These are phyloP conservation scores for Rhodotorula diobovata DNA, from an alignment of 768 basidiomycete species.

Conservation along the genomic window DNA sequence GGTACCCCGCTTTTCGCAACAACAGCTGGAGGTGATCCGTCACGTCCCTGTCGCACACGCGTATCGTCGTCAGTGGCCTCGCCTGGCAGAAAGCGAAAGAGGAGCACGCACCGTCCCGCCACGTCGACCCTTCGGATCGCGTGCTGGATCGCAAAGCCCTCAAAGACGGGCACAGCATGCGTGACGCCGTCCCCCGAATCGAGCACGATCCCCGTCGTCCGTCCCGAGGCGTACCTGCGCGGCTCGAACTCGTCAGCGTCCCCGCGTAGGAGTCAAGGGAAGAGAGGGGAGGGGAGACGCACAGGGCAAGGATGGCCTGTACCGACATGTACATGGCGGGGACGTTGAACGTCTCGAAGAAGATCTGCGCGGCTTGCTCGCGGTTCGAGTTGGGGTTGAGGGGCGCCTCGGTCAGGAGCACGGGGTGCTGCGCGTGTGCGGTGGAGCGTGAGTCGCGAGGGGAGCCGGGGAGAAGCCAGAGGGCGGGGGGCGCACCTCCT, in stretches of 20 bases:
- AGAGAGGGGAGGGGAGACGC: slow-evolving; percentile 46
- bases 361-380: slow-evolving; percentile 94
- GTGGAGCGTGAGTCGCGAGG: neutral
- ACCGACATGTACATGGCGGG: slow-evolving; percentile 94
- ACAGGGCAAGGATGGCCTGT: slow-evolving; percentile 95
- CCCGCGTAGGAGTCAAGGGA: neutral
- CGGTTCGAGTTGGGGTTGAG: slow-evolving; percentile 94
- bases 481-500: slow-evolving; percentile 64
- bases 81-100: neutral
- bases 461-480: neutral
- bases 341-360: slow-evolving; percentile 99
- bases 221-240: slow-evolving; percentile 87
- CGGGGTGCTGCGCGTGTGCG: slow-evolving; percentile 78
- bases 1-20: slow-evolving; percentile 86
- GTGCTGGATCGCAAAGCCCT: slow-evolving; percentile 98
- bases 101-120: slow-evolving; percentile 61
- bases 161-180: slow-evolving; percentile 96
- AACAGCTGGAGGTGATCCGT: slow-evolving; percentile 93
- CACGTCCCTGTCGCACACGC: slow-evolving; percentile 63
- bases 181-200: slow-evolving; percentile 99
- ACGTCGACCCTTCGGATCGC: slow-evolving; percentile 94
- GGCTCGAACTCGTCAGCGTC: neutral
- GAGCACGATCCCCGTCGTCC: slow-evolving; percentile 97
- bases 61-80: neutral
- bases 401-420: slow-evolving; percentile 93